Base-by-base conservation (phyloP, 2,329 filamentous ascomycete genomes). In the Fusarium odoratissimum region DNA sequence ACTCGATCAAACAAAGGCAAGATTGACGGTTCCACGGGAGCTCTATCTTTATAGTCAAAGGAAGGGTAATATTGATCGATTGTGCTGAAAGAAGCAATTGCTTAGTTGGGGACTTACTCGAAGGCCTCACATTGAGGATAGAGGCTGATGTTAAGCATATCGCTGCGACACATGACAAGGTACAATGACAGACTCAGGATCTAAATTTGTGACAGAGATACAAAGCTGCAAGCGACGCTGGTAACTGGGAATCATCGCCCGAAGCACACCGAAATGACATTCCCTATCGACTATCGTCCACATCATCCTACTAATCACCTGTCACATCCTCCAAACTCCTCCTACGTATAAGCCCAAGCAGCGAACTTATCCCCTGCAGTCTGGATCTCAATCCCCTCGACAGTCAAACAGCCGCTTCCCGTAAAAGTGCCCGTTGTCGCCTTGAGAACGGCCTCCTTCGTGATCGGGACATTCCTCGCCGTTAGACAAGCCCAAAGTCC, bases 291-390 rank as follows among this genome's bases (percentile, higher is more conserved):
- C 48, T 64, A 33, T 23, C 23, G 35, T 40, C 19, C 33, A 63
- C 48, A 45, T 40, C 42, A 11, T 13, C 21, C 40, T 21, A 14
- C 17, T 17, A 38, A 19, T 10, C 13, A 19, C 30, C n/a, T 25
- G 19, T 3, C n/a, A 38, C 5, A 42, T 12, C 25, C 21, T 6
- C 19, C 3, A 25, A 25, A 8, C 12, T 23, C 21, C 21, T 7
- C 13, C 11, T 64, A 84, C n/a, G 75, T 75, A 60, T 85, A 85
- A 59, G 83, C 79, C 81, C 81, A 85, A 31, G 80, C 80, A 7
- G 82, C 83, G 65, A 77, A 72, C 3, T 76, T 35, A 21, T 73
- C 72, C 3, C 71, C 73, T 2, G 73, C 76, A 21, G 69, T 57
- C 13, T 76, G 73, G 16, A 83, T 75, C 25, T 76, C 64, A 35